A percentile compares a stretch with the other conserved stretches of the same genome.
phyloP scores from a whole-genome alignment of 768 basidiomycete genomes.

The Tricholoma furcatifolium region DNA sequence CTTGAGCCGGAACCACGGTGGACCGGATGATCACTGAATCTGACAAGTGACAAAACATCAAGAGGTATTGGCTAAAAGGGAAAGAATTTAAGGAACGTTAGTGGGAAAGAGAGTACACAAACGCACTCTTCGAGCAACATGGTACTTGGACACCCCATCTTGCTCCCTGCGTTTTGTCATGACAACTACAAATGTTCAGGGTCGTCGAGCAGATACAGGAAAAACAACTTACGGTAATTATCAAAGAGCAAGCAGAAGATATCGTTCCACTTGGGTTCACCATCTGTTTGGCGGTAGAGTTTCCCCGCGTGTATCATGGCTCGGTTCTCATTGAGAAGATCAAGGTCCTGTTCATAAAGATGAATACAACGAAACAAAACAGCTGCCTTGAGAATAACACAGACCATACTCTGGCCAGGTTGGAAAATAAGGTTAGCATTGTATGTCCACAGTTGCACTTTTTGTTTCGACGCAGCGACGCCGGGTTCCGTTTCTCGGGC shows the following conservation, averaged over 20 bases:
- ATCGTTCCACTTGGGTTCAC: conserved; percentile 81
- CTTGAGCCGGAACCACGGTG: conserved; percentile 64
- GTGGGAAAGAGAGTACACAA: neutral
- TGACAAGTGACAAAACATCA: conserved; percentile 80
- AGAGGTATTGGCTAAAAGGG: conserved; percentile 79
- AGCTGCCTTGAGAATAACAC: conserved; percentile 13
- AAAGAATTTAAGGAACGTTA: neutral
- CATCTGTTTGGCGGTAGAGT: conserved; percentile 80
- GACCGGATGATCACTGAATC: conserved; percentile 74
- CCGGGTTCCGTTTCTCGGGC: conserved; percentile 88
- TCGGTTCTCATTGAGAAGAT: conserved; percentile 80
- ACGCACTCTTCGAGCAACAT: conserved; percentile 73
- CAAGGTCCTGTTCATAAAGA: conserved; percentile 62
- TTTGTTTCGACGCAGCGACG: conserved; percentile 80
- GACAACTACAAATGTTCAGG: conserved; percentile 55
- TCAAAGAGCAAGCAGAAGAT: conserved; percentile 90
- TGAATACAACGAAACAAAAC: neutral
- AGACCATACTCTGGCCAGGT: conserved; percentile 64
- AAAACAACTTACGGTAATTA: conserved; percentile 73
- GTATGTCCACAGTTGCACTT: conserved; percentile 87
- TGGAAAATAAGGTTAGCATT: conserved; percentile 78
- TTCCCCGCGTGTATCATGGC: conserved; percentile 83
- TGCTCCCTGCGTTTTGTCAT: conserved; percentile 79
- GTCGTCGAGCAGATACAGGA: neutral
- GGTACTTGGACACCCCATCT: conserved; percentile 72